Base-by-base conservation (phyloP, 1,139 yeast genomes). In the Lipomyces yarrowii region DNA sequence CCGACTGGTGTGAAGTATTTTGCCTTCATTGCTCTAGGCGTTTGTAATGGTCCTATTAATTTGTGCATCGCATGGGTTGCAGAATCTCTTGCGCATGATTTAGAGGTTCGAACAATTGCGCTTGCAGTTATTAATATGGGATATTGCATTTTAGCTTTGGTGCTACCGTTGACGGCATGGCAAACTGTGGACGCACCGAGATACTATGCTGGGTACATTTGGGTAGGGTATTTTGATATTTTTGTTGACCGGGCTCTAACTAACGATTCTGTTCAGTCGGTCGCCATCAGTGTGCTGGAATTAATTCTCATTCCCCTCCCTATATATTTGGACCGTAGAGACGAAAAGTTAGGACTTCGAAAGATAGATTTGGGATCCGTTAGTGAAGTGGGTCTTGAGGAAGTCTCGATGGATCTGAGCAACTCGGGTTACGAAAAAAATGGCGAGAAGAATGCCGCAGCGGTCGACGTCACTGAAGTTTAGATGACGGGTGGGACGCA, bases 31-130 rank as follows among this genome's bases (percentile, higher is more conserved):
- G 56, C 56, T 3, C 59, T 64, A 32, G 67, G 67, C 6, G 63
- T 64, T 33, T 61, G 67, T 26, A 64, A 64, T 33, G 67, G 67
- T 30, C 67, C 67, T 4, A 64, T 64, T 23, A 64, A 64, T 32
- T 57, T 64, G 35, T 60, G 64, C 58, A 63, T 64, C 54, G 67
- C 67, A 6, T 64, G 67, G 67, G 42, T 64, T 23, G 67, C 67
- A 0, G 67, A 64, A 59, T 10, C 58, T 46, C 56, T 63, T 3
- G 63, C 66, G 13, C 42, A 60, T 21, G 67, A 64, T 39, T 57
- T 64, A 4, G 67, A 64, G 54, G 61, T 63, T 6, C 60, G 67
- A 7, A 51, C 67, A 3, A 57, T 64, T n/a, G 15, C 67, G 6
- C 56, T 64, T n/a, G 67, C 59, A 6, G 10, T 64, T 26, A 57